Evolutionary conservation across 2,329 filamentous ascomycete species (phyloP).

Genomic region (Penicillium sp.): DNA sequence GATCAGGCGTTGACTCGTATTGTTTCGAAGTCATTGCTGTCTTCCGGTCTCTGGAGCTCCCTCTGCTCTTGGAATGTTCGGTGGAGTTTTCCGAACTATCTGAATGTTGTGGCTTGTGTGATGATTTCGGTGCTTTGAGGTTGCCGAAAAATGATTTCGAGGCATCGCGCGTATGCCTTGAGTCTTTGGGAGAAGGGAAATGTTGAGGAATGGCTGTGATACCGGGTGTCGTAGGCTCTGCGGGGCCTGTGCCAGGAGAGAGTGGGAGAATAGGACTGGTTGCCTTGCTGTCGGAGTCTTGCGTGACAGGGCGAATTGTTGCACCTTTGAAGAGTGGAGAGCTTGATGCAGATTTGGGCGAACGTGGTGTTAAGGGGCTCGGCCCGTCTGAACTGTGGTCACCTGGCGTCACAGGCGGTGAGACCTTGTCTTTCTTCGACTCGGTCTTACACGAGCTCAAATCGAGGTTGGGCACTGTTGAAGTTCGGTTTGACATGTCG

Average conservation of each 20-base stretch:
- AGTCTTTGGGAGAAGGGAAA: slow-evolving; percentile 36
- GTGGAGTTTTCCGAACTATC: slow-evolving; percentile 32
- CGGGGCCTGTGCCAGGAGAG: slow-evolving; percentile 21
- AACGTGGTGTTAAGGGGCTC: slow-evolving; percentile 32
- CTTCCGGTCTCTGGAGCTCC: slow-evolving; percentile 39
- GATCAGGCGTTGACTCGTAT: slow-evolving; percentile 38
- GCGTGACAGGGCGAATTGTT: slow-evolving; percentile 36
- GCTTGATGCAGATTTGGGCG: slow-evolving; percentile 32
- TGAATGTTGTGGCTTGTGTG: slow-evolving; percentile 35
- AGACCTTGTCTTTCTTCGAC: slow-evolving; percentile 22
- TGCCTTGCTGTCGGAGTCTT: slow-evolving; percentile 27
- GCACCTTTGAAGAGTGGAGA: slow-evolving; percentile 32
- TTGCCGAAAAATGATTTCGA: slow-evolving; percentile 42
- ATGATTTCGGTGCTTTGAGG: slow-evolving; percentile 40
- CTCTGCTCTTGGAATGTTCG: slow-evolving; percentile 36
- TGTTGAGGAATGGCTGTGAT: slow-evolving; percentile 41
- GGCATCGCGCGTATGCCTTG: slow-evolving; percentile 38
- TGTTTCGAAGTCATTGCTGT: slow-evolving; percentile 28
- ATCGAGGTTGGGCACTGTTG: slow-evolving; percentile 32
- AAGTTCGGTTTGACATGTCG: slow-evolving; percentile 33
- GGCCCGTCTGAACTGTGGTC: slow-evolving; percentile 30
- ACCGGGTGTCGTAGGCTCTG: slow-evolving; percentile 33
- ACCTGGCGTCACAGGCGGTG: slow-evolving; percentile 29
- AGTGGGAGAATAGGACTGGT: slow-evolving; percentile 23
- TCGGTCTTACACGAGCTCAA: slow-evolving; percentile 28